Evolutionary conservation across 768 basidiomycete species (phyloP), one percentile per base, ranked within the genome.

Genomic region (Tephrocybe sp.): DNA sequence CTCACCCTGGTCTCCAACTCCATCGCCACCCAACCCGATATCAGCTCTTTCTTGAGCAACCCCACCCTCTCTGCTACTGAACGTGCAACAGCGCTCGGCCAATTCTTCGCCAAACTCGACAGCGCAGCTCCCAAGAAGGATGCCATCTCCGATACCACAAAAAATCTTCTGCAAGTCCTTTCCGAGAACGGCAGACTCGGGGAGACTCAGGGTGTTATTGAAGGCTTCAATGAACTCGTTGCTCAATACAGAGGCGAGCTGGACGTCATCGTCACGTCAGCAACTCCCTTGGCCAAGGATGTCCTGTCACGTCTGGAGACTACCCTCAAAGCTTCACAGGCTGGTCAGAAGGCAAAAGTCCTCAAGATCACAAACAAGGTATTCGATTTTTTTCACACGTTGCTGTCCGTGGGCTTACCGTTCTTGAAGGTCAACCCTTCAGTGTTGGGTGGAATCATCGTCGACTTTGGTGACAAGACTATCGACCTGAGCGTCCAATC

Each of bases 381-480:
- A 56, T 53, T 62, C 2, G 2, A 35, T 21, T 52, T 32, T 27
- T 16, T 22, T 34, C 51, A 32, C 32, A 44, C 21, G 8, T 42
- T 13, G 24, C 15, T 11, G 18, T 35, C 13, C 27, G 27, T 34
- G 45, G n/a, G 1, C 22, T 53, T 5, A 38, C 18, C 18, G 12
- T 15, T 55, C 46, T 46, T 36, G 16, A 52, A 96, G 93, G 89
- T 98, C 63, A 94, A 98, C 76, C 85, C 93, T 36, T 73, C 83
- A n/a, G 75, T 98, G 49, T 72, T 98, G 54, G 97, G 96, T 50
- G 97, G 97, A 43, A 69, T 98, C 51, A 79, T 98, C 53, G 87
- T 99, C 41, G 97, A 99, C 73, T 93, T 99, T 64, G 96, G 94
- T 55, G 97, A 98, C 77, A 96, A 96, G 78, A 93, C 92, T 45